These are phyloP conservation scores for Pelargonium citronellum DNA, from an alignment of 441 rosid species.

Conservation along the genomic window DNA sequence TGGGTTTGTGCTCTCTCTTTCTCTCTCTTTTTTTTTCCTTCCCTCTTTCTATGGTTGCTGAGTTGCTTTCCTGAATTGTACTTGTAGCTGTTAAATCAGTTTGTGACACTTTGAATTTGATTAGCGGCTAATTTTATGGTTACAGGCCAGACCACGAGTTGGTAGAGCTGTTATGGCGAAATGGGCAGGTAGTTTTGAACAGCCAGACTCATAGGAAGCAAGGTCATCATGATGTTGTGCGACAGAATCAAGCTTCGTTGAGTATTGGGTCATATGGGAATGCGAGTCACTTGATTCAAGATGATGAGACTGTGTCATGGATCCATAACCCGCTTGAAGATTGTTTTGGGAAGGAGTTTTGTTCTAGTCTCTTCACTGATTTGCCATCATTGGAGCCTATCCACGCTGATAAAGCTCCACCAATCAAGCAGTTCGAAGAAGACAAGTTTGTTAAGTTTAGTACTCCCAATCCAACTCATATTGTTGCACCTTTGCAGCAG, in stretches of 20 bases:
- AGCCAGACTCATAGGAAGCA: constrained; percentile 50
- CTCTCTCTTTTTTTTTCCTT: background rate
- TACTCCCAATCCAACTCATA: constrained; percentile 10
- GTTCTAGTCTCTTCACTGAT: constrained; percentile 44
- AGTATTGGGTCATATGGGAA: constrained; percentile 26
- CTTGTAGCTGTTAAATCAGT: background rate
- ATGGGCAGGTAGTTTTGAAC: constrained; percentile 58
- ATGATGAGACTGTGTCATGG: constrained; percentile 59
- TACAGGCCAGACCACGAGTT: constrained; percentile 49
- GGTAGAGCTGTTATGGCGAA: constrained; percentile 60
- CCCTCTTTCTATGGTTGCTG: background rate
- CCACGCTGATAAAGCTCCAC: constrained; percentile 20
- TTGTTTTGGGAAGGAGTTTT: constrained; percentile 47
- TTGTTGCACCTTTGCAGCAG: constrained; percentile 5
- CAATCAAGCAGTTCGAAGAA: constrained; percentile 17
- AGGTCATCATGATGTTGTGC: constrained; percentile 9
- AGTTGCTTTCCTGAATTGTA: background rate
- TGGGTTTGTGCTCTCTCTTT: constrained; percentile 30
- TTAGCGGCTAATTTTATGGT: constrained; percentile 10
- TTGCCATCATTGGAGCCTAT: constrained; percentile 24
- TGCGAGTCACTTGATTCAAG: constrained; percentile 38
- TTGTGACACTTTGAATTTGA: constrained; percentile 5
- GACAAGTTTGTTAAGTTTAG: constrained; percentile 24
- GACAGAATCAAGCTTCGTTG: constrained; percentile 24
- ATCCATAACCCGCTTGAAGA: constrained; percentile 53